Evolutionary conservation across 306 rosid species (phyloP).

Genomic region (Vigna unguiculata): DNA sequence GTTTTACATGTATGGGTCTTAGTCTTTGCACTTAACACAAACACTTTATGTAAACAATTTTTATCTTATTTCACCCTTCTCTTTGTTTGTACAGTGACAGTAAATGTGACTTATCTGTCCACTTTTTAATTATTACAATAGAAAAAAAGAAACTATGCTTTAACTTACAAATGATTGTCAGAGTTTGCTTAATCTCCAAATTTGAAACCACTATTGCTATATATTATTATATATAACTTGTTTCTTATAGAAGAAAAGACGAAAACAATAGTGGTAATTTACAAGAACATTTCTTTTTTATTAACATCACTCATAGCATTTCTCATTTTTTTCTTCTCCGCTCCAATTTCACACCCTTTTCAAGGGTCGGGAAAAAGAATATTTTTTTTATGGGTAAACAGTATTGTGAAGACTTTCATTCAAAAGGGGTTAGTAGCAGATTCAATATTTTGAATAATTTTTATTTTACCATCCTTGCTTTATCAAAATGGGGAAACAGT

Average conservation of each 20-base stretch:
- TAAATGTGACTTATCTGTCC: not conserved
- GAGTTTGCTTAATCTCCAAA: not conserved
- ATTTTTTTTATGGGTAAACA: too few species aligned
- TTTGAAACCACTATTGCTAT: not conserved
- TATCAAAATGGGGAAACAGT: not conserved
- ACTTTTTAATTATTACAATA: not conserved
- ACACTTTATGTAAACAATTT: not conserved
- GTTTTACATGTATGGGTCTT: not conserved
- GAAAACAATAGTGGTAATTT: not conserved
- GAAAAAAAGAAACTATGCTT: not conserved
- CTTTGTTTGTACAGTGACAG: not conserved
- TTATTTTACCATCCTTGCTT: not conserved
- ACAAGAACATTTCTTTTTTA: not conserved
- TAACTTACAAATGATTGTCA: not conserved
- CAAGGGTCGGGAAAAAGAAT: too few species aligned
- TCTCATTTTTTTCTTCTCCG: not conserved
- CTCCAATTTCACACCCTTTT: too few species aligned
- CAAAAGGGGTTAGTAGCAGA: not conserved
- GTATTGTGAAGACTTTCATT: not conserved
- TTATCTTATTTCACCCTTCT: not conserved
- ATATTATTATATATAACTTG: too few species aligned
- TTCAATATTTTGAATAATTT: not conserved
- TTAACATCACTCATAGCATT: not conserved
- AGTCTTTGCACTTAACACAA: conserved; percentile 31
- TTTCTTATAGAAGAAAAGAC: too few species aligned